These are phyloP conservation scores for Cruciata laevipes DNA, from an alignment of 257 asterid genomes.

Conservation along the genomic window DNA sequence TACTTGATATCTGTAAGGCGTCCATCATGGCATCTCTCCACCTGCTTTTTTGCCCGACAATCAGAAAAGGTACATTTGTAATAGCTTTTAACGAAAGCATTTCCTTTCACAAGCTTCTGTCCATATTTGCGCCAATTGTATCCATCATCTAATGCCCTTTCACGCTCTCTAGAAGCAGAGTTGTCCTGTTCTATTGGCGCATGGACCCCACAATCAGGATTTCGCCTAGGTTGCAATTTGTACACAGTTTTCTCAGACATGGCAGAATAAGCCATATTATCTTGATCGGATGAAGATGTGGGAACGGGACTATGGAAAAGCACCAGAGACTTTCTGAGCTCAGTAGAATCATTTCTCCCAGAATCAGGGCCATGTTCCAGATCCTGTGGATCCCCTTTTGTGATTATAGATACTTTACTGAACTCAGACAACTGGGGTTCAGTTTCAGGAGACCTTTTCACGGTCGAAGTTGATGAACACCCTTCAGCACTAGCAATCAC, in stretches of 20 bases:
- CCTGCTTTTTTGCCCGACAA: conserved; percentile 79
- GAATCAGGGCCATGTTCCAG: conserved; percentile 26
- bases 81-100: conserved; percentile 73
- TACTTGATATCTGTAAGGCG: conserved; percentile 57
- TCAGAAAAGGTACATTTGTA: conserved; percentile 64
- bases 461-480: background rate
- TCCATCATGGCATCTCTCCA: conserved; percentile 78
- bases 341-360: conserved; percentile 14
- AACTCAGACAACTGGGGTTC: conserved; percentile 26
- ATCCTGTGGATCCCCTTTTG: conserved; percentile 31
- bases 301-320: conserved; percentile 23
- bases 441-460: conserved; percentile 27
- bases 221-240: conserved; percentile 40
- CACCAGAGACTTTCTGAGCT: conserved; percentile 22
- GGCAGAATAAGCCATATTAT: conserved; percentile 19
- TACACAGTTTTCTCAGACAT: conserved; percentile 27
- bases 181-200: conserved; percentile 21
- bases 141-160: conserved; percentile 65
- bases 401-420: conserved; percentile 28
- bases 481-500: conserved; percentile 1
- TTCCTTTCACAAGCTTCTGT: conserved; percentile 90
- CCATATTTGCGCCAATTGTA: conserved; percentile 98
- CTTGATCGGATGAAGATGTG: conserved; percentile 30
- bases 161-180: conserved; percentile 24
- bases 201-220: conserved; percentile 28